Base-by-base conservation (phyloP, 1,284 basidiomycete species). In the Afroboletus lepidellus region DNA sequence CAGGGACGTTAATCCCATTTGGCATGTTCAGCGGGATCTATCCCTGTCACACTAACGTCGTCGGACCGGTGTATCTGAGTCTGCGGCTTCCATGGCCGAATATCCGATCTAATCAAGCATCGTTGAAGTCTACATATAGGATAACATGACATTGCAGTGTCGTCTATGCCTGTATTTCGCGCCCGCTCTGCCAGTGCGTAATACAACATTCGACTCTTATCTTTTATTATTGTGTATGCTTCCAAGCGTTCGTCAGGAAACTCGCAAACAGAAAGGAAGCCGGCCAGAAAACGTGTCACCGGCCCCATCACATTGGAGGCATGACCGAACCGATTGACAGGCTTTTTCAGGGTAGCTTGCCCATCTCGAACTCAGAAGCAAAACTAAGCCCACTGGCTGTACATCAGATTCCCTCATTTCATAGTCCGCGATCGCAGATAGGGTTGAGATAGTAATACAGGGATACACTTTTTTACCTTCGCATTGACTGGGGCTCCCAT, bases 281-380 rank as follows among this genome's bases (percentile, higher is more conserved):
- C 48, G 38, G 25, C 38, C 42, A 33, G 38, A 29, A 15, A 34
- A 23, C 29, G 30, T 16, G 13, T 38, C 25, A 38, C 21, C 12
- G 23, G 5, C 24, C 3, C 8, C n/a, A 7, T 13, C 30, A 18
- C 12, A 3, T 36, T 29, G 20, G 23, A 20, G 18, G n/a, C 11
- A 23, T 8, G 9, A 24, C 43, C 18, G 42, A 25, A 41, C 13
- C 8, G 16, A 27, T 36, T 39, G 39, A 38, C 44, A 43, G 20
- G 18, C 7, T n/a, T 41, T 24, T 41, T 59, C 57, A 52, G 59
- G 59, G 57, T 16, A 39, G 15, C 21, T 21, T 42, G 8, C 42
- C 53, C 43, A 46, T 44, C 38, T 27, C 18, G 34, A 37, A 25
- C 38, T 48, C 55, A 15, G 32, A 23, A 39, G 27, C 16, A 30